phyloP scores from a whole-genome alignment of 2,329 filamentous ascomycete genomes.

The Sarocladium brachiariae region DNA sequence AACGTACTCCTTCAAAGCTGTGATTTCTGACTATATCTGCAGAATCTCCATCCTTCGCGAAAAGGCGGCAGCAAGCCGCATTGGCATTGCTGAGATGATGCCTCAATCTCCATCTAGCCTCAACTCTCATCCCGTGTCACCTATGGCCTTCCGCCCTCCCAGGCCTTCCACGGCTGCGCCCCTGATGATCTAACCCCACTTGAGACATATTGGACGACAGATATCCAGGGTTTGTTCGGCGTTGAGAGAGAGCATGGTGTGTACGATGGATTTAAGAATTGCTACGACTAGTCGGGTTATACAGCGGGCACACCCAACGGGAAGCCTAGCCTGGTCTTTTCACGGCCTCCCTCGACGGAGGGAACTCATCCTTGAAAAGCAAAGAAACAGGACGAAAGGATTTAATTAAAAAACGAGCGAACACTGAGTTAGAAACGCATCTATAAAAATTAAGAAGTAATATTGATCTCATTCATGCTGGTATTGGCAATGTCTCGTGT shows the following conservation, averaged over 20 bases:
- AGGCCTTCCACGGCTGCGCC: constrained; percentile 1
- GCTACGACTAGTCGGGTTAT: too few relatives aligned
- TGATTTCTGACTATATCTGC: background rate
- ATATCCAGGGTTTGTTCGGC: too few relatives aligned
- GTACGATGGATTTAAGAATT: too few relatives aligned
- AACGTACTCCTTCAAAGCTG: background rate
- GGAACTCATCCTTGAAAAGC: too few relatives aligned
- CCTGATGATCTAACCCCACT: constrained; percentile 3
- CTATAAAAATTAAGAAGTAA: background rate
- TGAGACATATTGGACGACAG: too few relatives aligned
- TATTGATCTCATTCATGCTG: background rate
- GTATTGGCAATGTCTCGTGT: background rate
- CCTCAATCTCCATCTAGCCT: constrained; percentile 18
- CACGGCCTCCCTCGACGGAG: too few relatives aligned
- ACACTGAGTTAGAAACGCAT: background rate
- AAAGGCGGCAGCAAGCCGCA: constrained; percentile 42
- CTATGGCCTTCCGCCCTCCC: background rate
- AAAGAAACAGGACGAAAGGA: background rate
- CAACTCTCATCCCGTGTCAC: constrained; percentile 15
- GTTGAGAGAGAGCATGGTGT: too few relatives aligned
- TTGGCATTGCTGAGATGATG: constrained; percentile 35
- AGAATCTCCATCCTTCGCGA: constrained; percentile 45
- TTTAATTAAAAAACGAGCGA: background rate
- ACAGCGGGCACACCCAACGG: too few relatives aligned
- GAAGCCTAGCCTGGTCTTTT: too few relatives aligned